Percentiles rank a stretch among this genome's conserved stretches.
phyloP scores from a whole-genome alignment of 2,329 filamentous ascomycete species.

The Capronia epimyces region DNA sequence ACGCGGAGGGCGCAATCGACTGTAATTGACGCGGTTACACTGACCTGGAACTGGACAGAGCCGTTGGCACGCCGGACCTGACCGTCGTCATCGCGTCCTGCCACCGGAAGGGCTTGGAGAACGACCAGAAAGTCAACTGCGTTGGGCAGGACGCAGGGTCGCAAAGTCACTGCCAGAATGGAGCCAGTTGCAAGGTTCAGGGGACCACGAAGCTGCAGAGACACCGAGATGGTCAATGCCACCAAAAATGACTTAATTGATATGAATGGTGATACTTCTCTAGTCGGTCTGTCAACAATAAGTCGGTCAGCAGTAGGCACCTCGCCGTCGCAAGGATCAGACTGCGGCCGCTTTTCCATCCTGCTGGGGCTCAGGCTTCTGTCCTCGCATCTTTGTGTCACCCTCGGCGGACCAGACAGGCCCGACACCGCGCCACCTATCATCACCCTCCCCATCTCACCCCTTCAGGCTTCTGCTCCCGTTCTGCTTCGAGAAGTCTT shows the following conservation, averaged over 20 bases:
- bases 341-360: no score
- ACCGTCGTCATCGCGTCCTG: neutral
- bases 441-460: neutral
- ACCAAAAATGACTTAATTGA: neutral
- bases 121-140: neutral
- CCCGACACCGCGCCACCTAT: neutral
- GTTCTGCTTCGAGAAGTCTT: conserved; percentile 18
- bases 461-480: conserved; percentile 1
- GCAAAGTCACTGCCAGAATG: neutral
- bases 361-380: no score
- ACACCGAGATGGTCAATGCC: neutral
- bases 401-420: neutral
- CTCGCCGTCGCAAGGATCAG: no score
- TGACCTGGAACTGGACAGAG: neutral
- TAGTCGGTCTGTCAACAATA: neutral
- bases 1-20: no score
- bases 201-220: neutral
- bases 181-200: neutral
- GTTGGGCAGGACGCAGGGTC: neutral
- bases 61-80: neutral
- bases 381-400: neutral
- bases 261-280: neutral
- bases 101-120: neutral
- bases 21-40: no score
- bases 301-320: neutral